Percentiles rank a stretch among this genome's conserved stretches.
Conservation (phyloP, 2,329 filamentous ascomycete genomes). For the Ophiostoma pallidulum region DNA sequence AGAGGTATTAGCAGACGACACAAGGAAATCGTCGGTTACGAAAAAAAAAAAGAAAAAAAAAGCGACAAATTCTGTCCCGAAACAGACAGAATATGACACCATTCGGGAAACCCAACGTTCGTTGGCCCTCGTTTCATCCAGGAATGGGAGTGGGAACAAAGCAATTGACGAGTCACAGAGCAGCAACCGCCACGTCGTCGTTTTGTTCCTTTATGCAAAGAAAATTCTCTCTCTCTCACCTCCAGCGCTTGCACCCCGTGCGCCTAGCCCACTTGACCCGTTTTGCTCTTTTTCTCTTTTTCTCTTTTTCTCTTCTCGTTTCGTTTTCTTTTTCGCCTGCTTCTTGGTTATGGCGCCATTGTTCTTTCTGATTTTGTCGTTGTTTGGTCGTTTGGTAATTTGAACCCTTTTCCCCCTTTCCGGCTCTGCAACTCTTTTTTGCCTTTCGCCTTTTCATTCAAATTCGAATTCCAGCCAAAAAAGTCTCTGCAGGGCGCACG, state of each 20-base stretch:
- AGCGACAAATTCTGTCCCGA: not conserved
- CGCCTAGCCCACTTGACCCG: not conserved
- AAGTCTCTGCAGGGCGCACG: not conserved
- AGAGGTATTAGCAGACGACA: too few relatives aligned
- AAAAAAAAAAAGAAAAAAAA: not conserved
- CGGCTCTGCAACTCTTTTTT: not conserved
- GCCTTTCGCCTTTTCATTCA: not conserved
- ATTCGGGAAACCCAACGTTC: not conserved
- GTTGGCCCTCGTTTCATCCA: not conserved
- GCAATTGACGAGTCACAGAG: not conserved
- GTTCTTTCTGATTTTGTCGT: not conserved
- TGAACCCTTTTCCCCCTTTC: not conserved
- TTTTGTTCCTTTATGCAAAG: too few relatives aligned
- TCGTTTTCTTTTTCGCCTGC: not conserved
- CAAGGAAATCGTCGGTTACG: too few relatives aligned
- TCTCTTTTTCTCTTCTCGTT: not conserved
- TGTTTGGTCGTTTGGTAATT: not conserved
- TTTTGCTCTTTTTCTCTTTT: not conserved
- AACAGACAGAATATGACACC: not conserved
- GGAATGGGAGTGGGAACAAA: not conserved
- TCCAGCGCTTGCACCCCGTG: not conserved
- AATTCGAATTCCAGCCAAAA: not conserved
- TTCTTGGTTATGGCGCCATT: too few relatives aligned
- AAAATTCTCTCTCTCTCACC: too few relatives aligned
- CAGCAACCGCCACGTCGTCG: too few relatives aligned